Evolutionary conservation across 805 yeast genomes (phyloP).

Genomic region (Grigorovia transvaalensis): DNA sequence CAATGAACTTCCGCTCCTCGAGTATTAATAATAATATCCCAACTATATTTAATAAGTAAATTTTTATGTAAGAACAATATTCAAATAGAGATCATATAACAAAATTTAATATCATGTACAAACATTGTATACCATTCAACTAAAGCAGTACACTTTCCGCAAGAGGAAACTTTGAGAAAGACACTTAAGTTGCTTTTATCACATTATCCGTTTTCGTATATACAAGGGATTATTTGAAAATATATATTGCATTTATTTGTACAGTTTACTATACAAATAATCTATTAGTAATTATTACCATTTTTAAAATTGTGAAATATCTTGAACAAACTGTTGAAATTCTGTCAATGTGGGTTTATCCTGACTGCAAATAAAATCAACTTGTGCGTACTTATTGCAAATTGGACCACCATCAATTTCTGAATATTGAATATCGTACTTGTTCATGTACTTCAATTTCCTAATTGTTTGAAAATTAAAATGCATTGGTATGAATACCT

Average conservation of each 20-base stretch:
- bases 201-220: background rate
- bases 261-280: background rate
- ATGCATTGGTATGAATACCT: constrained; percentile 4
- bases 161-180: too few relatives aligned
- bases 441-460: constrained; percentile 19
- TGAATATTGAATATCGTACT: constrained; percentile 24
- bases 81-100: background rate
- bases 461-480: constrained; percentile 18
- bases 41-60: too few relatives aligned
- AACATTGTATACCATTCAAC: too few relatives aligned
- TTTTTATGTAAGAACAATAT: background rate
- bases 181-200: too few relatives aligned
- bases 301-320: constrained; percentile 4
- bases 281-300: background rate
- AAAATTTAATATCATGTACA: too few relatives aligned
- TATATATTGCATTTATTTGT: background rate
- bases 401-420: constrained; percentile 20
- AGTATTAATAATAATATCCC: background rate
- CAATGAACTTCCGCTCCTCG: too few relatives aligned
- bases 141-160: background rate
- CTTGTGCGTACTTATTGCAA: constrained; percentile 20
- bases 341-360: constrained; percentile 2
- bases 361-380: constrained; percentile 21
- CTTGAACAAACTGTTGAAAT: constrained; percentile 6
- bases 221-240: background rate